Base-by-base conservation (phyloP, 805 yeast species). In the Millerozyma acaciae region DNA sequence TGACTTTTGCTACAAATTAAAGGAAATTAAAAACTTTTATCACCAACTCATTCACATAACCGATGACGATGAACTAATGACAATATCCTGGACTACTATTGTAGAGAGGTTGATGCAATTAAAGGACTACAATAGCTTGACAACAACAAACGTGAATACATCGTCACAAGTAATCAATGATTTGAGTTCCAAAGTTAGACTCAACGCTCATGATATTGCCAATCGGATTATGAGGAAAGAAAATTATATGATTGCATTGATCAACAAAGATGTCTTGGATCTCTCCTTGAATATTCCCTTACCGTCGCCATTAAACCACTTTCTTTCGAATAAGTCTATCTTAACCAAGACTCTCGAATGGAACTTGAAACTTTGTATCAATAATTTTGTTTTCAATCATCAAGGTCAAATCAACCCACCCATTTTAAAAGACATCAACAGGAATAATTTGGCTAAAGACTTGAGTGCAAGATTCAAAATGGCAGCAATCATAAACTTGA, bases 151-250 rank as follows among this genome's bases (percentile, higher is more conserved):
- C 22, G 40, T 44, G 8, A 42, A 44, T 16, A 33, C 44, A 8
- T 48, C 56, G 8, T 49, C 46, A 5, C 59, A 57, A 32, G 53
- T 49, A 38, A 40, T 53, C 32, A 62, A 59, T 41, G 89, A 83
- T 50, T 66, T 78, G 38, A 80, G 75, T 39, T 78, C 88, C 1
- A 84, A 83, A 48, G 75, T 78, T 32, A 68, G 89, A 42, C 69
- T 93, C 33, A 90, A 85, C 50, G 95, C 97, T 4, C 96, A 89
- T 55, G 93, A 83, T 48, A 85, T 93, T 32, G 97, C 97, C 9
- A 94, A 93, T 53, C 68, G 98, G 38, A 84, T 93, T 36, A 89
- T 93, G 98, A 69, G 99, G 39, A 85, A 80, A 45, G 98, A 93
- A 40, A 93, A 93, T 53, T 93, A 89, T 55, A 71, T 88, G 70